phyloP scores from a whole-genome alignment of 2,329 filamentous ascomycete species.

The Neofusicoccum sp. region DNA sequence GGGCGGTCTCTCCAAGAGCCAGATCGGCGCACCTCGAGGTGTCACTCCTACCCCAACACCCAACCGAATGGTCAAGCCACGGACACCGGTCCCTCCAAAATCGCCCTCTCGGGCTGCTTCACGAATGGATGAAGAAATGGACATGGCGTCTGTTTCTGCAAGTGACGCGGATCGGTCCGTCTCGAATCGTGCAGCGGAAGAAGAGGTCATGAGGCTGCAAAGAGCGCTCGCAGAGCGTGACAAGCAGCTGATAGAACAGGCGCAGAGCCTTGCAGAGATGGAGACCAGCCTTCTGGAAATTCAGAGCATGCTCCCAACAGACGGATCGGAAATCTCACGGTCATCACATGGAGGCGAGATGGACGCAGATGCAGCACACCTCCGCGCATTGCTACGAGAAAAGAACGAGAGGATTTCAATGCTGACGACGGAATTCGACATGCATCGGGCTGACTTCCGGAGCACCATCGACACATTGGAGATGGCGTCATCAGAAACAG shows the following conservation, averaged over 20 bases:
- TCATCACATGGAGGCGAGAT: slow-evolving; percentile 47
- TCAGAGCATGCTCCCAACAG: slow-evolving; percentile 64
- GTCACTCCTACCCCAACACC: slow-evolving; percentile 63
- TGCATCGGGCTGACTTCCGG: slow-evolving; percentile 90
- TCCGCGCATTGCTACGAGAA: slow-evolving; percentile 81
- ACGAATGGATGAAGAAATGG: slow-evolving; percentile 42
- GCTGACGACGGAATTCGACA: slow-evolving; percentile 91
- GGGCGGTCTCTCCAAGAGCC: slow-evolving; percentile 52
- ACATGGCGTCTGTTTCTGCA: slow-evolving; percentile 27
- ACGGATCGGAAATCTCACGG: slow-evolving; percentile 49
- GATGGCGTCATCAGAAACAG: slow-evolving; percentile 90
- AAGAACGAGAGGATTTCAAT: slow-evolving; percentile 96
- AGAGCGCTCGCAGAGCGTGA: slow-evolving; percentile 77
- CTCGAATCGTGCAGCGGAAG: slow-evolving; percentile 6
- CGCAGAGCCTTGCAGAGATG: slow-evolving; percentile 80
- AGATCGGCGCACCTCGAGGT: slow-evolving; percentile 52
- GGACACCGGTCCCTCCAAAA: slow-evolving; percentile 40
- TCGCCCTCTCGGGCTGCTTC: slow-evolving; percentile 50
- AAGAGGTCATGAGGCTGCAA: slow-evolving; percentile 14
- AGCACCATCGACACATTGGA: slow-evolving; percentile 97
- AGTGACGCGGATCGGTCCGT: slow-evolving; percentile 27
- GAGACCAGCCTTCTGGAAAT: slow-evolving; percentile 83
- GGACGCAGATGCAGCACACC: slow-evolving; percentile 66
- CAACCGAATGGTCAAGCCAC: slow-evolving; percentile 53
- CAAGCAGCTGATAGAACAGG: slow-evolving; percentile 83